Evolutionary conservation across 2,329 filamentous ascomycete species (phyloP), one percentile per base, ranked within the genome.

Genomic region (Chaetomiaceae sp.): DNA sequence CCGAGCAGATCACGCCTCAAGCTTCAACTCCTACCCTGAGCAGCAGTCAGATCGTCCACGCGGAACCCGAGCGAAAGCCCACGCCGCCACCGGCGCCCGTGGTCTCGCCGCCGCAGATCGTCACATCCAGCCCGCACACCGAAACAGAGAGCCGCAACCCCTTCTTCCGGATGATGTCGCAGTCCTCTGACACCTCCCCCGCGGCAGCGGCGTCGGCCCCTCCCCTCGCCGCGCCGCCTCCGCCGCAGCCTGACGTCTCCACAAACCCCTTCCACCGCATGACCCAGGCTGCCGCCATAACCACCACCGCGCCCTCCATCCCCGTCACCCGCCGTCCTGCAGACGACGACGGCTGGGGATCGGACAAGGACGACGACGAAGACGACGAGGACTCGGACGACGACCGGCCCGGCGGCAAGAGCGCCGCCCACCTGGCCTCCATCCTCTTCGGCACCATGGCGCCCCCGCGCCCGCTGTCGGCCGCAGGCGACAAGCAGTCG

Each of bases 381-480:
- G 71, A 74, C 17, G 73, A 85, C 17, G 85, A 42, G 4, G 45
- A 88, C 42, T 83, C 81, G 29, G 84, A 91, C 46, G 86, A 90
- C 46, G 85, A 89, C 44, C 79, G 83, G 9, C 83, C 87, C 15
- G 86, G 86, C 41, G 88, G 88, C 45, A 83, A 85, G 49, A 88
- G 81, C 56, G 93, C 93, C 39, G 93, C 94, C 50, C 88, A 95
- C 58, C 79, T 98, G 30, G 93, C 93, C 14, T 95, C 88, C 6
- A 93, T 96, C 50, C 76, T 98, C 17, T 98, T 98, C 63, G 91
- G 93, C 49, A 95, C 90, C 42, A 97, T 98, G 90, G 91, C 80
- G 9, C 91, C 93, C 32, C 91, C 93, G 12, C 82, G 91, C 42
- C 90, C 91, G 24, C 69, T 96, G 36, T 94, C 88, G 17, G 85